Evolutionary conservation across 768 basidiomycete species (phyloP), one percentile per base, ranked within the genome.

Genomic region (Fomitopsis serialis): DNA sequence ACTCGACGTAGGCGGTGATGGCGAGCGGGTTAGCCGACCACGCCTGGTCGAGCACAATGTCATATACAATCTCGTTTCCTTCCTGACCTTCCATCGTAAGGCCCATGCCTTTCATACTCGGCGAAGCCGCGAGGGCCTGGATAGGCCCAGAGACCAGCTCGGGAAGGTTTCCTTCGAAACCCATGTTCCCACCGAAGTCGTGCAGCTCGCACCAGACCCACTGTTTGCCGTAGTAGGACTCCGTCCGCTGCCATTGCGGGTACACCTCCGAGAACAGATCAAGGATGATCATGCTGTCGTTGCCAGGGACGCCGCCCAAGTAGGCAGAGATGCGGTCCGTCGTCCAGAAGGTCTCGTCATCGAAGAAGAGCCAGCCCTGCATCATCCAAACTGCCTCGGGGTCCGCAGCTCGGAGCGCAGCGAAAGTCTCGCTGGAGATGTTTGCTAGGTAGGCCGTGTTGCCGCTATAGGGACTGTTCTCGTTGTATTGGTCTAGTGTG

Each of bases 141-240:
- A 72, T 25, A 3, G 72, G 71, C 1, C 62, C 67, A 9, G 53
- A 54, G 2, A 69, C 71, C 46, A 73, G 35, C 42, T 66, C 72
- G 23, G 59, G 56, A 21, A 73, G 61, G 48, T 70, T 70, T 2
- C 58, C 72, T 66, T 72, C 69, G 48, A 71, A 35, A 9, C 71
- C 72, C 61, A 72, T 66, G 40, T 62, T 72, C 8, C 72, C 71
- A 27, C 73, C 73, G 50, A 56, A 72, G 56, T 68, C 66, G 45
- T 74, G 73, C 3, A 74, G 63, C 51, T 72, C 59, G 60, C 72
- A 74, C 72, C 72, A 74, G 8, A 73, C 58, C 73, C 73, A 74
- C 17, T 61, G 57, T 46, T 72, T 74, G 3, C 72, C 73, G 37
- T 64, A 72, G 57, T 73, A 74, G 0, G 66, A 61, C 50, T 61